Conservation (phyloP, 176 grass and related monocot species). For the Oryza australiensis region DNA sequence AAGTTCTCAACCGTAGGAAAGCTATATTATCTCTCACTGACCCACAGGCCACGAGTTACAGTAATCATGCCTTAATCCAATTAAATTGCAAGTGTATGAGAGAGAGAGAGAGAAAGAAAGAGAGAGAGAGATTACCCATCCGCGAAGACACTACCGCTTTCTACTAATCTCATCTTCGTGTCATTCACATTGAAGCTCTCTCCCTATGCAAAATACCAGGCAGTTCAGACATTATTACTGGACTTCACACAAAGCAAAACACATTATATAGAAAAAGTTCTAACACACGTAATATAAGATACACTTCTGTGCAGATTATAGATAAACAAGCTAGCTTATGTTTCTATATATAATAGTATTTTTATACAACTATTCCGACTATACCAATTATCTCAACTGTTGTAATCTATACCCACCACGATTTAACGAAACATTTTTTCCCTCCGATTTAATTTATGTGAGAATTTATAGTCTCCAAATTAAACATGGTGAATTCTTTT, state of each 20-base stretch:
- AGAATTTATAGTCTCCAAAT: too few species aligned
- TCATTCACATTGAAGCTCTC: slow-evolving; percentile 65
- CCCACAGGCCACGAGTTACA: background rate
- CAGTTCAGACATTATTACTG: background rate
- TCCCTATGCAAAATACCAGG: slow-evolving; percentile 44
- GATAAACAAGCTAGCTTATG: too few species aligned
- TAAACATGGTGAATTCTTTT: too few species aligned
- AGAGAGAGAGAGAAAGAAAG: background rate
- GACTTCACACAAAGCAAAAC: background rate
- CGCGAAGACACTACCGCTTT: slow-evolving; percentile 62
- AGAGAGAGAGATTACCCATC: slow-evolving; percentile 55
- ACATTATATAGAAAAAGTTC: too few species aligned
- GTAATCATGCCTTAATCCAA: background rate
- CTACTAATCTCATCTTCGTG: slow-evolving; percentile 54
- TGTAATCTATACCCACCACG: too few species aligned
- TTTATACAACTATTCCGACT: too few species aligned
- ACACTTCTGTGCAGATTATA: too few species aligned
- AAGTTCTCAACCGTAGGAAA: background rate
- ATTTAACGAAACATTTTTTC: too few species aligned
- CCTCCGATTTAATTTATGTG: too few species aligned
- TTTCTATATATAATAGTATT: too few species aligned
- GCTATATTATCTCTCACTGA: background rate
- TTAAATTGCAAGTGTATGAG: background rate
- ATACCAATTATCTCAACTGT: too few species aligned
- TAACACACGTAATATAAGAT: too few species aligned